These are phyloP conservation scores for Trypanosoma boissoni DNA, from an alignment of 208 protist species.

Conservation along the genomic window DNA sequence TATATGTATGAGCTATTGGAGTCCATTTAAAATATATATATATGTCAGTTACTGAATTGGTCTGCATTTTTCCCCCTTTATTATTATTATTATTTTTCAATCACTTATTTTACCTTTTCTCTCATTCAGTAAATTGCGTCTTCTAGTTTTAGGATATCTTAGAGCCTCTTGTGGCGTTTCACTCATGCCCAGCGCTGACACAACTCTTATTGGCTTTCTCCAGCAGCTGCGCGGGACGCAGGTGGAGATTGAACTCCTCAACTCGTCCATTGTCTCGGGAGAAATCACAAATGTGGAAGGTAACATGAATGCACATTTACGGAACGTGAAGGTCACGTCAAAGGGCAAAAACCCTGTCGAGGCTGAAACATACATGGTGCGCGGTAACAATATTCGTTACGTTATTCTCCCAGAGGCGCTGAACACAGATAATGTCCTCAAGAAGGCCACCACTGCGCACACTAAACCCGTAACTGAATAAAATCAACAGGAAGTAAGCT, in stretches of 20 bases:
- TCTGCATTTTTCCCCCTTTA: neutral
- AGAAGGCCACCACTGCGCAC: conserved; percentile 43
- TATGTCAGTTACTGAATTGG: neutral
- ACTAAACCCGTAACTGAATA: conserved; percentile 1
- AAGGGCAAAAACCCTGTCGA: conserved; percentile 95
- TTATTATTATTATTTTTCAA: neutral
- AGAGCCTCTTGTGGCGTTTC: no score
- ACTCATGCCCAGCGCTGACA: conserved; percentile 35
- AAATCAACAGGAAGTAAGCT: neutral
- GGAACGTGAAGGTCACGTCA: conserved; percentile 96
- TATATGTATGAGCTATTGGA: no score
- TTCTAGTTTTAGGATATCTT: neutral
- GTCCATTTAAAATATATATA: neutral
- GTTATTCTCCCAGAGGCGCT: conserved; percentile 96
- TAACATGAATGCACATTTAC: conserved; percentile 99
- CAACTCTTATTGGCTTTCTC: conserved; percentile 94
- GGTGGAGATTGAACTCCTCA: conserved; percentile 99
- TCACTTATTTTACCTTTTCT: neutral
- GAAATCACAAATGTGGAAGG: conserved; percentile 80
- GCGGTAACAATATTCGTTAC: conserved; percentile 98
- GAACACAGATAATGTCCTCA: conserved; percentile 94
- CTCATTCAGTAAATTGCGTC: neutral
- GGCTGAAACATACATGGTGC: conserved; percentile 95
- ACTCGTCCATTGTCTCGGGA: conserved; percentile 95
- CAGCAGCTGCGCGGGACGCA: conserved; percentile 97